Percentiles rank a stretch among this genome's conserved stretches.
These are phyloP conservation scores for Colletotrichum tofieldiae DNA, from an alignment of 2,329 filamentous ascomycete species.

Conservation along the genomic window DNA sequence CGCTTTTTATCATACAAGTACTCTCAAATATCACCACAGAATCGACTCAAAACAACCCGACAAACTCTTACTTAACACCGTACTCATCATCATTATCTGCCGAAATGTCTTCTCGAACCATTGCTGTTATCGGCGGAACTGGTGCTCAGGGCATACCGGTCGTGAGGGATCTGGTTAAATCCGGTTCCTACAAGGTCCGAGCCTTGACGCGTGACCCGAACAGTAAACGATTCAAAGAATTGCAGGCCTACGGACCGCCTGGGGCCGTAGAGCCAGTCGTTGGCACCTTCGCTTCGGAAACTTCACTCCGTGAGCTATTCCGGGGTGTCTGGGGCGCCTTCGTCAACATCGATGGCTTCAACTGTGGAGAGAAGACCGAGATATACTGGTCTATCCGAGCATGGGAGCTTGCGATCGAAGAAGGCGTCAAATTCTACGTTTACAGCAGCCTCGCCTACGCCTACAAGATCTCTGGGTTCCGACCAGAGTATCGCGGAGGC, in stretches of 20 bases:
- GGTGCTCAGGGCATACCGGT: conserved; percentile 68
- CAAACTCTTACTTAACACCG: too few relatives aligned
- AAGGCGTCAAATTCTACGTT: conserved; percentile 59
- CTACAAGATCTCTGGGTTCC: conserved; percentile 63
- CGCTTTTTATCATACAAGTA: too few relatives aligned
- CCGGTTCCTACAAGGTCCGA: conserved; percentile 60
- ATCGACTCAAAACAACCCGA: too few relatives aligned
- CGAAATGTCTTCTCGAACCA: background rate
- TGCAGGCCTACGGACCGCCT: conserved; percentile 52
- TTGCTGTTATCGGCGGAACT: conserved; percentile 63
- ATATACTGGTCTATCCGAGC: conserved; percentile 63
- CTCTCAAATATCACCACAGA: too few relatives aligned
- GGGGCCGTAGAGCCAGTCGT: conserved; percentile 62
- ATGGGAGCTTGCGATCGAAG: conserved; percentile 60
- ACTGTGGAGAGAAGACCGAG: conserved; percentile 66
- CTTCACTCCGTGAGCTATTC: conserved; percentile 60
- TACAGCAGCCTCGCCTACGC: conserved; percentile 66
- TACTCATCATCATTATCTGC: too few relatives aligned
- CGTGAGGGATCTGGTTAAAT: conserved; percentile 57
- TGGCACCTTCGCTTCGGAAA: conserved; percentile 65
- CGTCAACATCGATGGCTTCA: conserved; percentile 69
- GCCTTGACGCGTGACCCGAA: conserved; percentile 63
- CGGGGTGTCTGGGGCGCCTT: conserved; percentile 63
- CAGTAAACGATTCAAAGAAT: conserved; percentile 58
- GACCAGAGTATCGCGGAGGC: conserved; percentile 60